Base-by-base conservation (phyloP, 495 filamentous ascomycete species). In the Penicillium ochrochloron region DNA sequence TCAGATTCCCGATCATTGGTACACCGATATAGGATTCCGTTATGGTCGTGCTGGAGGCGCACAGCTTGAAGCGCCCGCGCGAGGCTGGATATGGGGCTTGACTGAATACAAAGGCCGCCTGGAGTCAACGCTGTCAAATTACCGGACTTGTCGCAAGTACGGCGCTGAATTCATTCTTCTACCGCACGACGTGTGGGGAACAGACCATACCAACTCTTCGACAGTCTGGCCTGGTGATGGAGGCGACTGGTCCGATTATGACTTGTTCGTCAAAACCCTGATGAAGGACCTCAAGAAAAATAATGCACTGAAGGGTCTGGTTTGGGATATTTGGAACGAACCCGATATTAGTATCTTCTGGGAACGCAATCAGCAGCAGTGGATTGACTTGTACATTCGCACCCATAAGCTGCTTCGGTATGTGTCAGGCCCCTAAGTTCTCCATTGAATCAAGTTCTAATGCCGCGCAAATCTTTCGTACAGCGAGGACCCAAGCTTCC, bases 281-380 rank as follows among this genome's bases (percentile, higher is more conserved):
- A 69, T 76, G 23, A 46, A 60, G 0, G 76, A 79, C 54, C 67
- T 82, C 53, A 70, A 72, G 15, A 64, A 63, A 6, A 71, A 78
- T 46, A 50, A 70, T 53, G 73, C 73, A 41, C 64, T 71, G 2
- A 67, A 72, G 25, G 75, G 72, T 5, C 63, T 78, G 10, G 70
- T 75, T 17, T 65, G 68, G 31, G 78, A 81, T 62, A 73, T 77
- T 25, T 82, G 80, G 80, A 82, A 81, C 62, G 80, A 82, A 64
- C 75, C 78, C 15, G 80, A 81, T 27, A 53, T 70, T 17, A 39
- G 31, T 10, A 58, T 59, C 5, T 82, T 81, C 63, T 81, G 78
- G 78, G 17, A 25, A 7, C 73, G 75, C 7, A 31, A 57, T 17
- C 64, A 67, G 56, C 64, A 69, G 19, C 79, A 79, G 39, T 81